Conservation (phyloP, 2,329 filamentous ascomycete species). For the Pestalotiopsis sp. region DNA sequence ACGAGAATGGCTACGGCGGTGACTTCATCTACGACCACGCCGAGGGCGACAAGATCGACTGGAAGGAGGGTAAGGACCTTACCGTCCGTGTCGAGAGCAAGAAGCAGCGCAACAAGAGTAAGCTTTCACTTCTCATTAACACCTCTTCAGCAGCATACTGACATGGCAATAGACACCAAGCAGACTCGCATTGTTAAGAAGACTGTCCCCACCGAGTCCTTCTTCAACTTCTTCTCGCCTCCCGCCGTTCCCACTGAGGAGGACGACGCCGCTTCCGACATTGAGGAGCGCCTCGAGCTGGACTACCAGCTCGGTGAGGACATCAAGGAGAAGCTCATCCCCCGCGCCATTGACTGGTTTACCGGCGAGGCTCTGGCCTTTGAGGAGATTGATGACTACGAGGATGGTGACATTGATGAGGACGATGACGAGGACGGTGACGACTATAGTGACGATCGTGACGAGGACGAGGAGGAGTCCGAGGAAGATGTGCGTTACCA, state of each 20-base stretch:
- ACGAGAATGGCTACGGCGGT: slow-evolving; percentile 96
- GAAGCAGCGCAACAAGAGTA: slow-evolving; percentile 99
- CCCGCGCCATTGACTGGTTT: slow-evolving; percentile 98
- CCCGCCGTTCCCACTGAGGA: slow-evolving; percentile 79
- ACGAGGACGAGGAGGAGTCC: slow-evolving; percentile 79
- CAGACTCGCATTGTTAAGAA: slow-evolving; percentile 99
- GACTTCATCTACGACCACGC: slow-evolving; percentile 99
- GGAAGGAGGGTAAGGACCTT: slow-evolving; percentile 90
- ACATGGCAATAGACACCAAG: slow-evolving; percentile 77
- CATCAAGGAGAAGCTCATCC: slow-evolving; percentile 99
- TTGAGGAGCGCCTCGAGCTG: slow-evolving; percentile 95
- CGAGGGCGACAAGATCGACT: slow-evolving; percentile 96
- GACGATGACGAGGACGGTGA: slow-evolving; percentile 90
- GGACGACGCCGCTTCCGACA: slow-evolving; percentile 77
- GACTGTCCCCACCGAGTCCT: slow-evolving; percentile 97
- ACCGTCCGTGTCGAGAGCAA: slow-evolving; percentile 97
- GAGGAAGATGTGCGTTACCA: slow-evolving; percentile 71
- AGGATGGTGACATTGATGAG: slow-evolving; percentile 82
- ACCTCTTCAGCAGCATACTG: slow-evolving; percentile 3
- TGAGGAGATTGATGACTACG: slow-evolving; percentile 86
- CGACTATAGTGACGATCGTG: slow-evolving; percentile 76
- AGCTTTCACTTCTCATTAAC: slow-evolving; percentile 28
- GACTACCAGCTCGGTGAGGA: slow-evolving; percentile 99
- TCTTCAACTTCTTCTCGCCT: slow-evolving; percentile 99
- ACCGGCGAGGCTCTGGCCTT: slow-evolving; percentile 97